Percentiles rank a stretch among this genome's conserved stretches.
phyloP scores from a whole-genome alignment of 495 filamentous ascomycete species.

The Penicillium ochrochloron region DNA sequence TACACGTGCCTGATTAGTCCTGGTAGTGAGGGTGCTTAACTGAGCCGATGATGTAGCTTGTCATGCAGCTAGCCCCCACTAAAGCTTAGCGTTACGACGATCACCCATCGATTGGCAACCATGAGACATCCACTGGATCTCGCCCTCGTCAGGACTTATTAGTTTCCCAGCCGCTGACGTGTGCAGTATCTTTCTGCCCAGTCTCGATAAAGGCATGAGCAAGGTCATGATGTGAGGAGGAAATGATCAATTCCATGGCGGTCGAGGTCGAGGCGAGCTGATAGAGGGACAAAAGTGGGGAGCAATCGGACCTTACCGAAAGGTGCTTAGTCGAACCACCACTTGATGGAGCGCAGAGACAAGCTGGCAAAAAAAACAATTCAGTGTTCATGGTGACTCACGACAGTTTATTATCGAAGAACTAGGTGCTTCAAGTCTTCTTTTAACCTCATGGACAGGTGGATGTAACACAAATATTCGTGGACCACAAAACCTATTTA shows the following conservation, averaged over 20 bases:
- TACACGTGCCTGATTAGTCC: conserved; percentile 19
- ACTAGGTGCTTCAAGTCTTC: too few species aligned
- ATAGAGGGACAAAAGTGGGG: neutral
- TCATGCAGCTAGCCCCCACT: conserved; percentile 23
- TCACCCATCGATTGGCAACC: neutral
- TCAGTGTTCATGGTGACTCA: too few species aligned
- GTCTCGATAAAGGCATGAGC: neutral
- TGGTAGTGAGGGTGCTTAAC: neutral
- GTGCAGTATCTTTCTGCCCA: neutral
- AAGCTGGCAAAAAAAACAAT: neutral
- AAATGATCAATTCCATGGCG: neutral
- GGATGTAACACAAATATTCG: too few species aligned
- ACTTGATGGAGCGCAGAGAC: neutral
- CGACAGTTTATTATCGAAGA: too few species aligned
- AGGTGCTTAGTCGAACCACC: neutral
- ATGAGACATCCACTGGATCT: neutral
- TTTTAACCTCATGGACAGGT: too few species aligned
- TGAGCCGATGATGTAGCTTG: conserved; percentile 19
- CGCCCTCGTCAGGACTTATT: neutral
- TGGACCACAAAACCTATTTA: too few species aligned
- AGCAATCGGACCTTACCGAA: neutral
- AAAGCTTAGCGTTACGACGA: conserved; percentile 17
- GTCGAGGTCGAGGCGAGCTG: neutral
- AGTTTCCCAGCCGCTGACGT: neutral
- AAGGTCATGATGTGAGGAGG: neutral